Evolutionary conservation across 768 basidiomycete species (phyloP).

Genomic region (Lactifluus rugatus): DNA sequence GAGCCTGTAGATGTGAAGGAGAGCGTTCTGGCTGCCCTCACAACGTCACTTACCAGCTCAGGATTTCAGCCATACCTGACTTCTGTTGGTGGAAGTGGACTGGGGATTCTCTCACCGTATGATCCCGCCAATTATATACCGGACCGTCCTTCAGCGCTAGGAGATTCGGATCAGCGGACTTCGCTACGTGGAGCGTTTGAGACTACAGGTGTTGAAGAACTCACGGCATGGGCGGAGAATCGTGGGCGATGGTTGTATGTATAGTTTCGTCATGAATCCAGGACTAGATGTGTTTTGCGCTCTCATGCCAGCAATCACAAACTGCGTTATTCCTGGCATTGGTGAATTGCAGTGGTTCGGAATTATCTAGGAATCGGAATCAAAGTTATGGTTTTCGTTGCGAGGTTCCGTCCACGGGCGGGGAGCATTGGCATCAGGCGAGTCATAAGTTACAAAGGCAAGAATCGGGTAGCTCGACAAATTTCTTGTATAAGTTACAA

Average conservation of each 20-base stretch:
- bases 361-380: neutral
- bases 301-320: neutral
- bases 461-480: too few species aligned
- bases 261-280: constrained; percentile 15
- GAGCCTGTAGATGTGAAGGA: constrained; percentile 57
- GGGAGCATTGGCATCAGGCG: too few species aligned
- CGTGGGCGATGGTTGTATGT: constrained; percentile 34
- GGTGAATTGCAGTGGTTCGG: neutral
- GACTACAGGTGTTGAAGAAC: constrained; percentile 23
- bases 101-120: constrained; percentile 67
- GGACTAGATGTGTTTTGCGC: neutral
- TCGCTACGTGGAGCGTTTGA: constrained; percentile 24
- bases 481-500: too few species aligned
- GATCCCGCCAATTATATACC: constrained; percentile 26
- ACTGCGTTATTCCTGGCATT: too few species aligned
- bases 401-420: neutral
- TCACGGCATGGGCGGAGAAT: constrained; percentile 30
- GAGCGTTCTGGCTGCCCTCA: constrained; percentile 46
- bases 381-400: neutral
- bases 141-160: constrained; percentile 23
- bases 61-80: constrained; percentile 83
- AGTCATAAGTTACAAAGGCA: too few species aligned
- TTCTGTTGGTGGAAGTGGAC: constrained; percentile 85
- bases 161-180: constrained; percentile 7
- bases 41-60: constrained; percentile 45